Conservation (phyloP, 2,329 filamentous ascomycete species). For the Blastomyces silverae region DNA sequence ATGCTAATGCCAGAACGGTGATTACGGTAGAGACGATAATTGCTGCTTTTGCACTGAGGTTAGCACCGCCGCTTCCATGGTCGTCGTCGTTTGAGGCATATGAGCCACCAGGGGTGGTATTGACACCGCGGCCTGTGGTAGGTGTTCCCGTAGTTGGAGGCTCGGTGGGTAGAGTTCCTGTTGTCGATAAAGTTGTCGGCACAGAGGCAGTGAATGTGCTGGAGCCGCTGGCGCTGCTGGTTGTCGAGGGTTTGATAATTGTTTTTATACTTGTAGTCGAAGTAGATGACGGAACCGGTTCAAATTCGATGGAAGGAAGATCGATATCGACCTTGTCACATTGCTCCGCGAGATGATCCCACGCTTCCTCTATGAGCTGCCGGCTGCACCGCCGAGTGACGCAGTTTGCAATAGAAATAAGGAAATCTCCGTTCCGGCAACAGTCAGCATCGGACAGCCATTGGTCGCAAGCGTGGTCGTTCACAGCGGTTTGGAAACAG, state of each 20-base stretch:
- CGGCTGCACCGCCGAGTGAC: not conserved
- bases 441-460: slow-evolving; percentile 4
- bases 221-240: not conserved
- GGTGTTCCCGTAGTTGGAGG: not conserved
- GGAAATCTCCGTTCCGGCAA: not conserved
- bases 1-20: not conserved
- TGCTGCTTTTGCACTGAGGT: not conserved
- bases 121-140: not conserved
- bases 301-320: not conserved
- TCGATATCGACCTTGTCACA: not conserved
- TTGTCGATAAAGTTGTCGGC: not conserved
- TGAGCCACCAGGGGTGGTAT: not conserved
- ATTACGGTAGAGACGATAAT: not conserved
- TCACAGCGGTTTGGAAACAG: slow-evolving; percentile 4
- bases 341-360: not conserved
- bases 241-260: no score
- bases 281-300: not conserved
- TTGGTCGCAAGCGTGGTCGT: not conserved
- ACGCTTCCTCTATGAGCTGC: not conserved
- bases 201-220: not conserved
- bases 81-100: not conserved
- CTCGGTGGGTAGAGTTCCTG: not conserved
- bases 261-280: not conserved
- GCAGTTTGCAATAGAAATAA: not conserved
- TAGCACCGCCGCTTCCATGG: not conserved